These are phyloP conservation scores for Phytophthora podocarpi DNA, from an alignment of 352 stramenopile genomes.

Conservation along the genomic window DNA sequence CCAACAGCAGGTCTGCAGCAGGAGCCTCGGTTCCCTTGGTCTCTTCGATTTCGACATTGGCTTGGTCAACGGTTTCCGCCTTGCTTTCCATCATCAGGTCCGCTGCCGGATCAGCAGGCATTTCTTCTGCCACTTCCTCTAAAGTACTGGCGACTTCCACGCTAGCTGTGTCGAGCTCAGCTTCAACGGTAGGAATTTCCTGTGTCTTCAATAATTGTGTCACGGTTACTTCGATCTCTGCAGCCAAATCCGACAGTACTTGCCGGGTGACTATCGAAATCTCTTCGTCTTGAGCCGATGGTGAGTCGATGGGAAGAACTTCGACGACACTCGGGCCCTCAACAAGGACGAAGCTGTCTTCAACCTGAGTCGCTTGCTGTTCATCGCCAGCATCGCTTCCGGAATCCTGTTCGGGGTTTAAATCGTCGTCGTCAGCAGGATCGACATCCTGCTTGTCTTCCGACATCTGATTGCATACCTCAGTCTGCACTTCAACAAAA, in stretches of 20 bases:
- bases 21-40: background rate
- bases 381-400: slow-evolving; percentile 18
- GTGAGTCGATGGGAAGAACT: background rate
- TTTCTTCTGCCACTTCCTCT: background rate
- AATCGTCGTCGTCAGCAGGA: slow-evolving; percentile 32
- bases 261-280: slow-evolving; percentile 16
- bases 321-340: slow-evolving; percentile 8
- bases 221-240: slow-evolving; percentile 15
- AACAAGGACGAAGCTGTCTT: background rate
- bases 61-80: slow-evolving; percentile 6
- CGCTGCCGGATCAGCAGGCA: background rate
- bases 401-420: slow-evolving; percentile 27
- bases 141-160: background rate
- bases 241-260: slow-evolving; percentile 18
- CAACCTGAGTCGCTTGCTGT: slow-evolving; percentile 2
- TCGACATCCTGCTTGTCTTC: slow-evolving; percentile 32
- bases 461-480: slow-evolving; percentile 37
- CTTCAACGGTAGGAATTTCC: background rate
- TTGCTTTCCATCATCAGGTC: background rate
- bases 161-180: background rate
- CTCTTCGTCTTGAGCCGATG: slow-evolving; percentile 15
- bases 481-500: slow-evolving; percentile 7
- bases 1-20: background rate
- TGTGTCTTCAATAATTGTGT: background rate
- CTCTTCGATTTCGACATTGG: slow-evolving; percentile 11